A percentile compares a stretch with the other conserved stretches of the same genome.
Conservation (phyloP, 116 monocot species). For the Zostera marina region DNA sequence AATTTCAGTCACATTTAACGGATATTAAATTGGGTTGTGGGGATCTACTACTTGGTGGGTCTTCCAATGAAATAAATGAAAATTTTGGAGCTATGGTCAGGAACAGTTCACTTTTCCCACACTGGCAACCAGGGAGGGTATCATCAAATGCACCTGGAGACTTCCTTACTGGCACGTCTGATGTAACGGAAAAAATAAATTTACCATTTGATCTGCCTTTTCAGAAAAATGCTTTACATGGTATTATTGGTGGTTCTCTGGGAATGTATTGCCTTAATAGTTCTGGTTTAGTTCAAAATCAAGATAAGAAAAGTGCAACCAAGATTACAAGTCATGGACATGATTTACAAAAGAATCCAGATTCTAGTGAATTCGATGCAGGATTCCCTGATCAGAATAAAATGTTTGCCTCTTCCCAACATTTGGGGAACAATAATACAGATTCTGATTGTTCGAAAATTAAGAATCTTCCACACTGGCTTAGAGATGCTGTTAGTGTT, state of each 20-base stretch:
- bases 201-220: conserved; percentile 20
- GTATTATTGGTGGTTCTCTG: conserved; percentile 7
- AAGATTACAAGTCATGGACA: conserved; percentile 21
- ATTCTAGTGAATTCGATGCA: conserved; percentile 4
- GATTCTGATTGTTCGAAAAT: conserved; percentile 23
- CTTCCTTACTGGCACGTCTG: conserved; percentile 17
- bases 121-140: conserved; percentile 20
- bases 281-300: conserved; percentile 5
- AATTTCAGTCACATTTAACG: conserved; percentile 58
- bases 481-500: conserved; percentile 61
- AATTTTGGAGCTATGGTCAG: conserved; percentile 15
- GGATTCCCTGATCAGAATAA: conserved; percentile 10
- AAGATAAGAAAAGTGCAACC: conserved; percentile 9
- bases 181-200: conserved; percentile 16
- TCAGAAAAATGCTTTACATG: conserved; percentile 12
- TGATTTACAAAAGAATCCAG: conserved; percentile 12
- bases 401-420: conserved; percentile 9
- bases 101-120: conserved; percentile 12
- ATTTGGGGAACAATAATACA: conserved; percentile 9
- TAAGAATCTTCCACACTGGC: conserved; percentile 87
- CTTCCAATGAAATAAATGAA: conserved; percentile 15
- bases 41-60: conserved; percentile 22
- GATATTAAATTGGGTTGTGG: conserved; percentile 67
- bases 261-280: conserved; percentile 10
- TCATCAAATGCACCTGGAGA: conserved; percentile 19